Conservation (phyloP, 1,139 yeast species). For the Candida dubliniensis region DNA sequence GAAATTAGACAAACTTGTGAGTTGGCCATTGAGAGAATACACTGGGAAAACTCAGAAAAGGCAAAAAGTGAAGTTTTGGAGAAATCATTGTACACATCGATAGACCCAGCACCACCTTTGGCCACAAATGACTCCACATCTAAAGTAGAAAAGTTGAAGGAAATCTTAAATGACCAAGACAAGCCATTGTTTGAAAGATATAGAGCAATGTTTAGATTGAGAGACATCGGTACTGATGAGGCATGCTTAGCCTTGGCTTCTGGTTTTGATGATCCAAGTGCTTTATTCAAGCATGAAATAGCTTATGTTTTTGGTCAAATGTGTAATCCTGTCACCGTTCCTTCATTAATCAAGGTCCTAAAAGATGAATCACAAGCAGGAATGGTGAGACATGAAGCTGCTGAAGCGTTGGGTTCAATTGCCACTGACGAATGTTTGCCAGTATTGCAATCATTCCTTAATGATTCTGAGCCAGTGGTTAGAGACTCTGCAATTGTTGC, state of each 20-base stretch:
- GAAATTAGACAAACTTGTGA: slow-evolving; percentile 98
- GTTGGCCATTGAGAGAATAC: slow-evolving; percentile 90
- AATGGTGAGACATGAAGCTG: slow-evolving; percentile 99
- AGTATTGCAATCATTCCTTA: slow-evolving; percentile 71
- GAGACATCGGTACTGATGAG: slow-evolving; percentile 92
- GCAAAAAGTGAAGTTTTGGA: slow-evolving; percentile 68
- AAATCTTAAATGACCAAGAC: slow-evolving; percentile 70
- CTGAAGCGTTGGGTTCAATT: slow-evolving; percentile 96
- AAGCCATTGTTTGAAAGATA: slow-evolving; percentile 89
- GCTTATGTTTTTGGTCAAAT: slow-evolving; percentile 98
- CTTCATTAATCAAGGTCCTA: slow-evolving; percentile 79
- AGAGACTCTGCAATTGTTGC: slow-evolving; percentile 97
- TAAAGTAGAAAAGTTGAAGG: slow-evolving; percentile 62
- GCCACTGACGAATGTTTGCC: slow-evolving; percentile 97
- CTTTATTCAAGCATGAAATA: slow-evolving; percentile 94
- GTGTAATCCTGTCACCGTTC: slow-evolving; percentile 91
- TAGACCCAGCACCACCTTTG: slow-evolving; percentile 98
- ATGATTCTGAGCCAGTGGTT: slow-evolving; percentile 85
- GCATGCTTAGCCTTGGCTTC: slow-evolving; percentile 90
- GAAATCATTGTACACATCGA: slow-evolving; percentile 75
- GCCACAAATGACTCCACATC: slow-evolving; percentile 55
- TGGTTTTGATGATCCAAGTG: slow-evolving; percentile 88
- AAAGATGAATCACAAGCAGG: slow-evolving; percentile 81
- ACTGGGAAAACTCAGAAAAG: slow-evolving; percentile 79
- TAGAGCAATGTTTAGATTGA: slow-evolving; percentile 96